A percentile compares a stretch with the other conserved stretches of the same genome.
Evolutionary conservation across 257 asterid genomes (phyloP).

Genomic region (Osmanthus fragrans): DNA sequence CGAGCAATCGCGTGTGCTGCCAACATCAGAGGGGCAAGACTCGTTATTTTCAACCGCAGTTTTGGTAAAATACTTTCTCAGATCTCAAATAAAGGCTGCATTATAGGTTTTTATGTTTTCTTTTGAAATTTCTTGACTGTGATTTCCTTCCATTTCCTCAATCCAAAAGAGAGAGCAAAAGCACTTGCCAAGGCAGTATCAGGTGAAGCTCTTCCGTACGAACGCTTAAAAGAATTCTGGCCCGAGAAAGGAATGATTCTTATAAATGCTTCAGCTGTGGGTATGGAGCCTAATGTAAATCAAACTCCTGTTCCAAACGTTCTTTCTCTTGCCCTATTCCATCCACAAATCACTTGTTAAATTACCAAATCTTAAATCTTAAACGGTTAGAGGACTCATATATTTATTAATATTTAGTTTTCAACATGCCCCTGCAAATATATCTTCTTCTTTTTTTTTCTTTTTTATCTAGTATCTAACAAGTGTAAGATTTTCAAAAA

Average conservation of each 20-base stretch:
- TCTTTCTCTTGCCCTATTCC: background rate
- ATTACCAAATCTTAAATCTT: background rate
- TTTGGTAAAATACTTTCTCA: conserved; percentile 38
- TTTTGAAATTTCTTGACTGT: background rate
- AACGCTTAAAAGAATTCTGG: conserved; percentile 36
- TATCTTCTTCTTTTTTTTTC: too few relatives aligned
- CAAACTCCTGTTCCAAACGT: conserved; percentile 68
- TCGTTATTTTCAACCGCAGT: conserved; percentile 66
- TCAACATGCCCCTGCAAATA: background rate
- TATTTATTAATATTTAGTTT: background rate
- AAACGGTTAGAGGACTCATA: background rate
- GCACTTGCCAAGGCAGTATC: conserved; percentile 66
- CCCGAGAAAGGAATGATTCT: conserved; percentile 72
- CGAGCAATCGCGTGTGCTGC: conserved; percentile 75
- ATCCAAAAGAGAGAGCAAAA: conserved; percentile 54
- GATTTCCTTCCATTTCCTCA: background rate
- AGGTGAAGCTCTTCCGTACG: conserved; percentile 67
- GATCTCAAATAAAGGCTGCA: background rate
- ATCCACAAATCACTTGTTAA: background rate
- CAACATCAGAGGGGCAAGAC: conserved; percentile 65
- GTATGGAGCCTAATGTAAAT: conserved; percentile 59
- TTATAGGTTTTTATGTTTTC: background rate
- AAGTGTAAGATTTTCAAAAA: background rate
- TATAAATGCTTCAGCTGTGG: conserved; percentile 67
- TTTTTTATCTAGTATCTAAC: background rate